Conservation (phyloP, 371 early-diverging fungal species). For the Mortierella sp. region DNA sequence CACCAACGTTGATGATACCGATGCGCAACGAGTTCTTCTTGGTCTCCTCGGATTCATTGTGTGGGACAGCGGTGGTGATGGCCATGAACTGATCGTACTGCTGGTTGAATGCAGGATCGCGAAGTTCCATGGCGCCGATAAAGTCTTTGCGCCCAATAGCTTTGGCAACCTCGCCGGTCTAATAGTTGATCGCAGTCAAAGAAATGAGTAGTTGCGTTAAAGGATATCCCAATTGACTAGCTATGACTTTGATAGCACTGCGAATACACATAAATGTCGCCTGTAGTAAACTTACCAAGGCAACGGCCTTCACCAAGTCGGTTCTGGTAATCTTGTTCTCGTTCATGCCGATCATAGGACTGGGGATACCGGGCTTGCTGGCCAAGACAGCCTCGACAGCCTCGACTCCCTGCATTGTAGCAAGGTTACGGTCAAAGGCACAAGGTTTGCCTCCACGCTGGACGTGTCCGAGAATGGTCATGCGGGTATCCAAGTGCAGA, state of each 20-base stretch:
- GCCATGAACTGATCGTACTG: conserved; percentile 75
- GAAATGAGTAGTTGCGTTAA: neutral
- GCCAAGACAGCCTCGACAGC: conserved; percentile 96
- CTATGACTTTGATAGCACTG: neutral
- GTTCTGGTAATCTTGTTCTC: conserved; percentile 88
- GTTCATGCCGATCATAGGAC: conserved; percentile 93
- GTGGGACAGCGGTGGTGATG: conserved; percentile 32
- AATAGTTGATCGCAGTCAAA: neutral
- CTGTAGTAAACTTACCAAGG: conserved; percentile 72
- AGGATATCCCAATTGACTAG: neutral
- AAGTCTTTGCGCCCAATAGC: conserved; percentile 90
- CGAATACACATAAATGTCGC: neutral
- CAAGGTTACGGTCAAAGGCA: conserved; percentile 93
- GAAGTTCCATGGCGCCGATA: conserved; percentile 89
- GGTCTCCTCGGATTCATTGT: neutral
- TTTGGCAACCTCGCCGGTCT: conserved; percentile 91
- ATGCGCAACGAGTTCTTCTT: conserved; percentile 77
- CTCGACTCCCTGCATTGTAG: conserved; percentile 95
- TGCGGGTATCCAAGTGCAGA: conserved; percentile 93
- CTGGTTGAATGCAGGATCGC: conserved; percentile 91
- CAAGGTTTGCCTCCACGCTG: conserved; percentile 99
- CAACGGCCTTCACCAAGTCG: conserved; percentile 94
- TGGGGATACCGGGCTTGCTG: conserved; percentile 87
- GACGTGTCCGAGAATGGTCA: conserved; percentile 97
- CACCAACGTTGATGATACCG: conserved; percentile 95